phyloP scores from a whole-genome alignment of 108 stramenopile genomes.

The Nannochloropsis gaditana region DNA sequence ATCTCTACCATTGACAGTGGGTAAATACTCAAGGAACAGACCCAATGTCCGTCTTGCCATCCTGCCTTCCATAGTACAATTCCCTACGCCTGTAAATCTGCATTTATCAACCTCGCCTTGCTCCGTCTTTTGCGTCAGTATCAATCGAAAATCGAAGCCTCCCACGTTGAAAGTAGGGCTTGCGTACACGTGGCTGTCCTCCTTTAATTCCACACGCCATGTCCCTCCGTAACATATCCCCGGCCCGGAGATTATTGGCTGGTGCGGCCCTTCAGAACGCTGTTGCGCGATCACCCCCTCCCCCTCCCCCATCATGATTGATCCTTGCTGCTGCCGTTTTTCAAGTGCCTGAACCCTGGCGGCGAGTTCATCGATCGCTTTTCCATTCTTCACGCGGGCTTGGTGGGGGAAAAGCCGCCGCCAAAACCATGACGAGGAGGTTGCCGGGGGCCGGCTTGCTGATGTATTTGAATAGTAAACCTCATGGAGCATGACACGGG shows the following conservation, averaged over 20 bases:
- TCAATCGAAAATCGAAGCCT: not conserved
- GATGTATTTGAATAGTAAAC: not conserved
- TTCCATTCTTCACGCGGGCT: not conserved
- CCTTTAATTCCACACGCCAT: not conserved
- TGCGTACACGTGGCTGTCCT: not conserved
- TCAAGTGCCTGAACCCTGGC: not conserved
- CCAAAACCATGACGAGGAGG: not conserved
- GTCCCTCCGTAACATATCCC: not conserved
- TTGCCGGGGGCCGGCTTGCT: not conserved
- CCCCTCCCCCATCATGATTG: not conserved
- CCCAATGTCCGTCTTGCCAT: not conserved
- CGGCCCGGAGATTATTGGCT: no score
- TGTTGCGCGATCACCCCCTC: not conserved
- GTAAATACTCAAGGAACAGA: not conserved
- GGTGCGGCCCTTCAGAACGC: no score
- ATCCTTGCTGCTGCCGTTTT: not conserved
- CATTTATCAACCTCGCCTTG: not conserved
- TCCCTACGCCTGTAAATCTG: not conserved
- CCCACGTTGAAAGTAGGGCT: not conserved
- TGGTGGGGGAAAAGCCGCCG: not conserved
- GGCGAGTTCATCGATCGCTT: not conserved
- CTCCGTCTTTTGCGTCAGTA: not conserved
- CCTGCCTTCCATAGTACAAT: not conserved
- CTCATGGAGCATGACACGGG: not conserved
- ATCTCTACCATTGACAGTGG: not conserved